Base-by-base conservation (phyloP, 495 filamentous ascomycete species). In the Mycothermus thermophilus region DNA sequence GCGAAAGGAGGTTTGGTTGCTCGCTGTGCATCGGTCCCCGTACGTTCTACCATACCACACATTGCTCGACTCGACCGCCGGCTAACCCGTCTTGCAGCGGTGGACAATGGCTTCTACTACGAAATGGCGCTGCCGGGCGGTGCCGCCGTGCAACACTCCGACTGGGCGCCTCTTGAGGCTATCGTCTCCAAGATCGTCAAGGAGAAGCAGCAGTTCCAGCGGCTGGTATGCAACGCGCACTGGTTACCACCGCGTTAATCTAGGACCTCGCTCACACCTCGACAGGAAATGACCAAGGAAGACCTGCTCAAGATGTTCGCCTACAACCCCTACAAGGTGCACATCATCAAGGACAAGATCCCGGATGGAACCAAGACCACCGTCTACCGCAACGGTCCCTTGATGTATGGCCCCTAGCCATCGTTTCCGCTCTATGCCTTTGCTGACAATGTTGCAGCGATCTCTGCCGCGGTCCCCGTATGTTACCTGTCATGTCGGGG, bases 91-190 rank as follows among this genome's bases (percentile, higher is more conserved):
- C 20, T 34, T 19, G 32, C 34, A 37, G 21, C 50, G 15, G 52
- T 83, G 21, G 76, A 87, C 10, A 78, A 87, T 57, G 90, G 92
- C 23, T 97, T 96, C 70, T 96, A 92, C 67, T 96, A 96, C 58
- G 88, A 97, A 52, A 94, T 96, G 86, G 78, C 76, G 11, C 71
- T 94, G 14, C 78, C 79, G 16, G 80, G 74, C 16, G 73, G 71
- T 47, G 75, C 71, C 32, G 76, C 77, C 23, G 86, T 97, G 16
- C 67, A 69, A 35, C 61, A 74, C 33, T 56, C 64, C 27, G 90
- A 97, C 51, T 84, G 82, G 72, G 69, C 79, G 37, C 73, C 83
- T 0, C 60, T 97, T 23, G 84, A 92, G 53, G 77, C 58, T 34
- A 74, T 80, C 36, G 79, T 79, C 9, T 57, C 63, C 30, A 74